Conservation (phyloP, 75 land plant genomes). For the Azolla pinnata region DNA sequence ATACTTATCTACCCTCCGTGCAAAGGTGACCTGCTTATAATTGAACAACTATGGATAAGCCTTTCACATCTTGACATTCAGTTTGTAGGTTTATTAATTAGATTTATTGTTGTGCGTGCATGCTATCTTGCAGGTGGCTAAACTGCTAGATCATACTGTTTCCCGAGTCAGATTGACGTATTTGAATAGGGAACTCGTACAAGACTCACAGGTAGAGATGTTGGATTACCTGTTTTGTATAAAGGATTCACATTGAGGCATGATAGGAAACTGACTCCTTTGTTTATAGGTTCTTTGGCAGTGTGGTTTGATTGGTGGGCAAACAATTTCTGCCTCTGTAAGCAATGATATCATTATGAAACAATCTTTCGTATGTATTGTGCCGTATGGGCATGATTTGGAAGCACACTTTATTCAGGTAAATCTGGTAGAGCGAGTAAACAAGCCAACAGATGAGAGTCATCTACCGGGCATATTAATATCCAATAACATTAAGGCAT, state of each 20-base stretch:
- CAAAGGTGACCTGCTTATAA: slow-evolving; percentile 18
- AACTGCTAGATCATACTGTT: slow-evolving; percentile 19
- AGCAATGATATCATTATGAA: background rate
- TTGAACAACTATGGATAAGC: too few species aligned
- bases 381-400: background rate
- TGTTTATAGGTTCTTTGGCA: slow-evolving; percentile 21
- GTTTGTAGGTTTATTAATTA: too few species aligned
- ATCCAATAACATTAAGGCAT: slow-evolving; percentile 19
- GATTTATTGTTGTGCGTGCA: background rate
- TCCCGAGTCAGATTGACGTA: slow-evolving; percentile 24
- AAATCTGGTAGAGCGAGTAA: slow-evolving; percentile 13
- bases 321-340: slow-evolving; percentile 22
- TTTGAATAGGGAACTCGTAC: slow-evolving; percentile 15
- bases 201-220: slow-evolving; percentile 29
- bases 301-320: slow-evolving; percentile 20
- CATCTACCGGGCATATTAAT: slow-evolving; percentile 23
- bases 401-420: slow-evolving; percentile 8
- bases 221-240: too few species aligned
- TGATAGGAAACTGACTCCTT: too few species aligned
- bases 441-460: slow-evolving; percentile 13
- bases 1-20: slow-evolving; percentile 22
- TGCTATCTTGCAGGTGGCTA: slow-evolving; percentile 16
- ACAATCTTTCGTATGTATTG: background rate
- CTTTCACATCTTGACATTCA: too few species aligned
- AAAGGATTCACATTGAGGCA: too few species aligned